Conservation (phyloP, 176 grass and related monocot genomes). For the Lolium perenne region DNA sequence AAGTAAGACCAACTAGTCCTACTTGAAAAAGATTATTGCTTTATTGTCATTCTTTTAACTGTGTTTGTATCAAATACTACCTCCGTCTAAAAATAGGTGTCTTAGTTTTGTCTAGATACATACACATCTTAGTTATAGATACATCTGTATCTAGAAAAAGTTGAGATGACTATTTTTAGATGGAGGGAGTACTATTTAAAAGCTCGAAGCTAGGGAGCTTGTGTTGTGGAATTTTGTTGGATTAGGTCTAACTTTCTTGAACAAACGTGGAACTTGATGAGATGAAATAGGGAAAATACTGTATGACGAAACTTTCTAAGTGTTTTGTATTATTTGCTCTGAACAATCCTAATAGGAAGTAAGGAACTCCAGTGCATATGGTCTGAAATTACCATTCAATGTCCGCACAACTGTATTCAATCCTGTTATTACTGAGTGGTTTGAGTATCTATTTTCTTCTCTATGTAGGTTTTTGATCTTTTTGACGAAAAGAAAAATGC, state of each 20-base stretch:
- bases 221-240: background rate
- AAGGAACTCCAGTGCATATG: background rate
- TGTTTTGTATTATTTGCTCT: background rate
- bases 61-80: background rate
- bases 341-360: background rate
- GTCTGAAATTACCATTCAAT: background rate
- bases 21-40: slow-evolving; percentile 5
- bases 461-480: slow-evolving; percentile 67
- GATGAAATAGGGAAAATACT: background rate
- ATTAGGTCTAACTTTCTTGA: no score
- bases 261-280: background rate
- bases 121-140: no score
- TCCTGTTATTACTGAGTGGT: background rate
- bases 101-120: no score
- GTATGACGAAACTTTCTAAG: background rate
- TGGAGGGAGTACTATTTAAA: background rate
- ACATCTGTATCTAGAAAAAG: no score
- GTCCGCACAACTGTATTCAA: background rate
- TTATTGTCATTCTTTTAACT: background rate
- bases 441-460: slow-evolving; percentile 9
- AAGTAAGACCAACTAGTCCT: slow-evolving; percentile 11
- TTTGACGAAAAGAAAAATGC: slow-evolving; percentile 79
- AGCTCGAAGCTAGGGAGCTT: background rate
- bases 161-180: no score
- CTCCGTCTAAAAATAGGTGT: no score